Evolutionary conservation across 192 early-diverging fungal genomes (phyloP), one percentile per base, ranked within the genome.

Genomic region (Mortierella alpina): DNA sequence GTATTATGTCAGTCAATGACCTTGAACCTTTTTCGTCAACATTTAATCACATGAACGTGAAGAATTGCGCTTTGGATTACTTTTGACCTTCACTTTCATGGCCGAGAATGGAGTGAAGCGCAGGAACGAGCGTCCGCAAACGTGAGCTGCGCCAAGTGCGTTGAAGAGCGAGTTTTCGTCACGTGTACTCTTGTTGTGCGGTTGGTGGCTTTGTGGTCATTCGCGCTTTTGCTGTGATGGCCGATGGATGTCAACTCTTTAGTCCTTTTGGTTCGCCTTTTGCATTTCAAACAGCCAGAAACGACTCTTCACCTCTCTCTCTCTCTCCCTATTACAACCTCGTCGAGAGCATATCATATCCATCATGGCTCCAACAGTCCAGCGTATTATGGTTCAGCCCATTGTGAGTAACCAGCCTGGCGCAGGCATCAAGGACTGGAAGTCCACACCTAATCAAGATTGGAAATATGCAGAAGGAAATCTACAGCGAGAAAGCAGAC

Each of bases 331-430:
- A 2, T 31, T 31, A 31, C 3, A 31, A 31, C 31, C 31, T 31
- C 31, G 31, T 31, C 31, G 31, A 31, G 31, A 31, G 31, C 31
- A 31, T 31, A 31, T 31, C n/a, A 59, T 48, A 63, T 45, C 49
- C 63, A 82, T 66, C 69, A 89, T 89, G 88, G 83, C 87, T 61
- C 86, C 87, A 67, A 94, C 92, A 89, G 93, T 93, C 44, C 93
- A 93, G 75, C 92, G 92, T 84, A 89, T 92, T 75, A 93, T 95
- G 91, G 92, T 95, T 72, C 92, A 93, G 83, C 93, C 93, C 84
- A 95, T 95, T 88, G 88, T 89, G 83, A 84, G 82, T 86, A 57
- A 50, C 11, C 15, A 39, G 7, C 8, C 22, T 23, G 6, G 11
- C 50, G 31, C 22, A 12, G 41, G 31, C 44, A 56, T 59, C 14